These are phyloP conservation scores for Pyrrhoderma lamaoense DNA, from an alignment of 1,284 basidiomycete genomes.

Conservation along the genomic window DNA sequence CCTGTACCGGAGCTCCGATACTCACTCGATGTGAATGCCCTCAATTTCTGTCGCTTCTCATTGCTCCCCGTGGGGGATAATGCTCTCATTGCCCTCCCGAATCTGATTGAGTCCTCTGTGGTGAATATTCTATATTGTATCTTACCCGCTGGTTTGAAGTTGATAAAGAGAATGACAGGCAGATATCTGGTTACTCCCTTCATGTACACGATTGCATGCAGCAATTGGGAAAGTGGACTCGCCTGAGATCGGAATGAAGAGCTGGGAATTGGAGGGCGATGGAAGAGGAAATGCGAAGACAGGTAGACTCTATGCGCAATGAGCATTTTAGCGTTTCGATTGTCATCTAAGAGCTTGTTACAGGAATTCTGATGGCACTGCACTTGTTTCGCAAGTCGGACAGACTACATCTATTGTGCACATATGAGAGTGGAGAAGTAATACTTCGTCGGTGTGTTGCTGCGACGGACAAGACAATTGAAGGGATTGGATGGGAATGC, in stretches of 20 bases:
- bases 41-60: slow-evolving; percentile 85
- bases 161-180: slow-evolving; percentile 38
- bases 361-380: slow-evolving; percentile 82
- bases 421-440: slow-evolving; percentile 79
- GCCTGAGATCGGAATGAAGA: slow-evolving; percentile 25
- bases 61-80: slow-evolving; percentile 28
- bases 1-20: slow-evolving; percentile 46
- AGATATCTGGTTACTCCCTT: slow-evolving; percentile 72
- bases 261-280: slow-evolving; percentile 30
- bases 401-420: slow-evolving; percentile 55
- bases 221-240: slow-evolving; percentile 53
- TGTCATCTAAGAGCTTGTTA: background rate
- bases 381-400: slow-evolving; percentile 45
- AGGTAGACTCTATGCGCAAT: slow-evolving; percentile 27
- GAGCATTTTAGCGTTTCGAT: background rate
- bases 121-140: slow-evolving; percentile 35
- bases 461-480: slow-evolving; percentile 46
- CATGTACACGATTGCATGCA: slow-evolving; percentile 62
- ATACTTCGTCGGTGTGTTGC: slow-evolving; percentile 47
- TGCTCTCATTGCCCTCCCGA: slow-evolving; percentile 72
- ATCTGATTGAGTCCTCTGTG: slow-evolving; percentile 78
- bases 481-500: slow-evolving; percentile 66
- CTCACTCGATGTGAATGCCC: slow-evolving; percentile 78
- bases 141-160: slow-evolving; percentile 6
- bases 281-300: slow-evolving; percentile 39